Evolutionary conservation across 2,329 filamentous ascomycete species (phyloP).

Genomic region (Fusarium sp.): DNA sequence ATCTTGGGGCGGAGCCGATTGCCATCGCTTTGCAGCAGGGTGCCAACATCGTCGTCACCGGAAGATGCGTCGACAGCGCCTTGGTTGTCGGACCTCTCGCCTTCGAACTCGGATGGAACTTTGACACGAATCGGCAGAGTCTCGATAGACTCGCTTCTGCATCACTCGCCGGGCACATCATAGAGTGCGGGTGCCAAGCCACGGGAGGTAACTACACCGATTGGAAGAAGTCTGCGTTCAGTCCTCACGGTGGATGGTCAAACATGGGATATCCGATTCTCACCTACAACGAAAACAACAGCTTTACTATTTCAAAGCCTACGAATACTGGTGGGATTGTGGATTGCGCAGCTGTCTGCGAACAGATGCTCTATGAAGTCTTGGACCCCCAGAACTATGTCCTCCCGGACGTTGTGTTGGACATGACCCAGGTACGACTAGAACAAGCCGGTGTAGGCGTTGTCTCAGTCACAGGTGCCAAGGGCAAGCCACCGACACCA

Average conservation of each 20-base stretch:
- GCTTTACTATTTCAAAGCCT: background rate
- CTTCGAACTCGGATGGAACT: background rate
- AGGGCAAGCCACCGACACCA: background rate
- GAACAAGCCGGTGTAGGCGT: background rate
- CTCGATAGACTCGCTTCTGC: background rate
- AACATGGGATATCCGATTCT: background rate
- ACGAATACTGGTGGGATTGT: background rate
- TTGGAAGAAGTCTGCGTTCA: background rate
- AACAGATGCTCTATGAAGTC: background rate
- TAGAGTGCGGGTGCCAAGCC: background rate
- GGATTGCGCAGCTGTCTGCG: background rate
- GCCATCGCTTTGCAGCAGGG: background rate
- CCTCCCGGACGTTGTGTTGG: background rate
- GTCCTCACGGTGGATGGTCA: background rate
- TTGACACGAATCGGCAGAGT: background rate
- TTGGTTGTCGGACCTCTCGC: background rate
- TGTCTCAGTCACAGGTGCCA: background rate
- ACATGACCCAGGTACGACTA: background rate
- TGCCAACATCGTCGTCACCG: background rate
- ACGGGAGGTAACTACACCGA: background rate
- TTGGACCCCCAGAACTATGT: background rate
- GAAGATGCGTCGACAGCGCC: background rate
- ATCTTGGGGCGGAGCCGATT: background rate
- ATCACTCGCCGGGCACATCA: background rate
- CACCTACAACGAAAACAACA: background rate